Percentiles rank a stretch among this genome's conserved stretches.
Evolutionary conservation across 352 stramenopile genomes (phyloP).

Genomic region (Globisporangium cylindrosporum): DNA sequence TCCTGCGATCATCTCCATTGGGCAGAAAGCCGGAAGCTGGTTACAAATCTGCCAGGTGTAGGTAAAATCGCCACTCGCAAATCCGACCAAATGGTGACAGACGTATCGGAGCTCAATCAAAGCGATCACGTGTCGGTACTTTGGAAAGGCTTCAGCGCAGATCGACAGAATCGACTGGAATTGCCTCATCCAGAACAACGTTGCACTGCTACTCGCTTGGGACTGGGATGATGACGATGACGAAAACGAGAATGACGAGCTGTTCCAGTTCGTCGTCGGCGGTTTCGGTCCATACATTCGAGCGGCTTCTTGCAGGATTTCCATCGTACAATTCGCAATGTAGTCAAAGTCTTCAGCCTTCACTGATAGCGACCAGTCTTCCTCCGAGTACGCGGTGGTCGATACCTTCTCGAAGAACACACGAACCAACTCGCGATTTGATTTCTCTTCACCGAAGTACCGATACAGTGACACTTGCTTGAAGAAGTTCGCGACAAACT

Average conservation of each 20-base stretch:
- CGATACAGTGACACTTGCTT: conserved; percentile 67
- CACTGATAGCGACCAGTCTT: conserved; percentile 53
- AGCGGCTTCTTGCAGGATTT: conserved; percentile 73
- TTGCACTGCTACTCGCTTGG: conserved; percentile 39
- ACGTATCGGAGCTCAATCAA: conserved; percentile 83
- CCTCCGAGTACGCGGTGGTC: conserved; percentile 60
- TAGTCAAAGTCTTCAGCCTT: conserved; percentile 37
- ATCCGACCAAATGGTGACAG: conserved; percentile 71
- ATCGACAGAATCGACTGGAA: conserved; percentile 73
- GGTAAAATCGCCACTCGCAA: conserved; percentile 49
- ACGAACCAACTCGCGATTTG: conserved; percentile 63
- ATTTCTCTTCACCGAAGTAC: conserved; percentile 71
- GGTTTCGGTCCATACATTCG: conserved; percentile 64
- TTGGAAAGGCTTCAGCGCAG: conserved; percentile 67
- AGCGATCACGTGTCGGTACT: conserved; percentile 58
- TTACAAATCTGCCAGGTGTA: conserved; percentile 83
- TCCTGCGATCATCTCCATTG: conserved; percentile 46
- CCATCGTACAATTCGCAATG: conserved; percentile 60
- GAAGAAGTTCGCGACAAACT: conserved; percentile 69
- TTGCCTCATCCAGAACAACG: conserved; percentile 76
- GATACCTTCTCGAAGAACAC: conserved; percentile 84
- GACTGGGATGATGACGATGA: conserved; percentile 39
- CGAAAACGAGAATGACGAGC: conserved; percentile 36
- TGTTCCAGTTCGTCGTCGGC: conserved; percentile 8
- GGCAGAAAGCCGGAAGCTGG: conserved; percentile 43